These are phyloP conservation scores for Colletotrichum sp. DNA, from an alignment of 2,329 filamentous ascomycete genomes.

Conservation along the genomic window DNA sequence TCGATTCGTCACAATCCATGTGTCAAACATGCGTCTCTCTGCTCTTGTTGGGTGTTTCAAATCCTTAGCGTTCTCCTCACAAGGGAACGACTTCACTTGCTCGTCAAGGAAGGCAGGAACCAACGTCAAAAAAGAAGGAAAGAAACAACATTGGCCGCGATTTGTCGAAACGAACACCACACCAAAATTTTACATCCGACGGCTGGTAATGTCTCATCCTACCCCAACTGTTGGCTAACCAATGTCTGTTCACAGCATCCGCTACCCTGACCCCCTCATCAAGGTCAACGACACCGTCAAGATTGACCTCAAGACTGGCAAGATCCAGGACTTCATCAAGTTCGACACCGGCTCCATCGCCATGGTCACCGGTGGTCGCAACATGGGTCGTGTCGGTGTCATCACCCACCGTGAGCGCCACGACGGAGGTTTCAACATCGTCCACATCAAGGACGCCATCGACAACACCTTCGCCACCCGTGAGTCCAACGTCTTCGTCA, in stretches of 20 bases:
- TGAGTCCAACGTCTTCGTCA: conserved; percentile 99
- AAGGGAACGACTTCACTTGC: conserved; percentile 3
- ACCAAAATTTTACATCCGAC: conserved; percentile 43
- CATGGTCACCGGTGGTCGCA: conserved; percentile 99
- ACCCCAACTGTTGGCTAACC: conserved; percentile 44
- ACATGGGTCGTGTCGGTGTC: conserved; percentile 99
- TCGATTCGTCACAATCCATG: conserved; percentile 49
- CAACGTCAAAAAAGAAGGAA: conserved; percentile 9
- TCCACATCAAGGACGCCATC: conserved; percentile 99
- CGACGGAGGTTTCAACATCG: conserved; percentile 99
- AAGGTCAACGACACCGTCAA: conserved; percentile 99
- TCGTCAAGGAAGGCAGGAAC: not conserved
- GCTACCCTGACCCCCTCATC: conserved; percentile 97
- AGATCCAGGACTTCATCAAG: conserved; percentile 97
- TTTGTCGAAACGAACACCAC: conserved; percentile 27
- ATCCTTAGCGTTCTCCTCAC: not conserved
- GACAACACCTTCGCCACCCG: conserved; percentile 99
- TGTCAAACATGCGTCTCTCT: conserved; percentile 6
- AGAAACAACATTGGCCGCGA: conserved; percentile 11
- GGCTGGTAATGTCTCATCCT: conserved; percentile 55
- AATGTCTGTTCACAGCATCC: conserved; percentile 71
- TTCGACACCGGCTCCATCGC: conserved; percentile 98
- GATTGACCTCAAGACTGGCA: conserved; percentile 95
- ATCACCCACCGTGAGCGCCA: conserved; percentile 99
- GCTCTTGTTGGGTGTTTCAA: not conserved